Conservation (phyloP, 1,284 basidiomycete species). For the Fomitiporia mediterranea region DNA sequence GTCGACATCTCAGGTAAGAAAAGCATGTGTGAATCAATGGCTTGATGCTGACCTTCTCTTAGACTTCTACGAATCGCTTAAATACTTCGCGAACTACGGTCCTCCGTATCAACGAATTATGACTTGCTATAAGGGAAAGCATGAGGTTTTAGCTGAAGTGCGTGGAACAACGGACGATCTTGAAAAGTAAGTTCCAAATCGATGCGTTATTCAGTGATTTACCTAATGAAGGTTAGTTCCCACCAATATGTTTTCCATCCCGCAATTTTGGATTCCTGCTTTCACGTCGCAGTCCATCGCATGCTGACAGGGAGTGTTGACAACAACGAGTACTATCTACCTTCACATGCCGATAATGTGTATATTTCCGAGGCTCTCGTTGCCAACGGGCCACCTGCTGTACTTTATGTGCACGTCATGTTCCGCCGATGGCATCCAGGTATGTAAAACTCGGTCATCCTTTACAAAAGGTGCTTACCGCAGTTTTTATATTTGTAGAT, state of each 20-base stretch:
- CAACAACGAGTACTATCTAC: conserved; percentile 30
- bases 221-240: background rate
- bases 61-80: conserved; percentile 15
- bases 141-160: conserved; percentile 23
- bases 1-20: no score
- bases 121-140: conserved; percentile 11
- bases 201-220: no score
- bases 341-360: conserved; percentile 24
- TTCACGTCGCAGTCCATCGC: conserved; percentile 31
- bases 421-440: conserved; percentile 28
- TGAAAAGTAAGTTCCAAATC: conserved; percentile 20
- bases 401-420: conserved; percentile 22
- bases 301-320: conserved; percentile 26
- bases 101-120: conserved; percentile 23
- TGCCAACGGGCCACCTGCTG: conserved; percentile 19
- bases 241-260: conserved; percentile 36
- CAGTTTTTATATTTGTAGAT: background rate
- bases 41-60: background rate
- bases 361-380: conserved; percentile 23
- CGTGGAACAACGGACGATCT: conserved; percentile 15
- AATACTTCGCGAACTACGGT: conserved; percentile 26
- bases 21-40: background rate
- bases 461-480: conserved; percentile 18
- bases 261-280: conserved; percentile 35
- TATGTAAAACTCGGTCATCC: no score